Evolutionary conservation across 352 stramenopile genomes (phyloP).

Genomic region (Blastocystis sp.): DNA sequence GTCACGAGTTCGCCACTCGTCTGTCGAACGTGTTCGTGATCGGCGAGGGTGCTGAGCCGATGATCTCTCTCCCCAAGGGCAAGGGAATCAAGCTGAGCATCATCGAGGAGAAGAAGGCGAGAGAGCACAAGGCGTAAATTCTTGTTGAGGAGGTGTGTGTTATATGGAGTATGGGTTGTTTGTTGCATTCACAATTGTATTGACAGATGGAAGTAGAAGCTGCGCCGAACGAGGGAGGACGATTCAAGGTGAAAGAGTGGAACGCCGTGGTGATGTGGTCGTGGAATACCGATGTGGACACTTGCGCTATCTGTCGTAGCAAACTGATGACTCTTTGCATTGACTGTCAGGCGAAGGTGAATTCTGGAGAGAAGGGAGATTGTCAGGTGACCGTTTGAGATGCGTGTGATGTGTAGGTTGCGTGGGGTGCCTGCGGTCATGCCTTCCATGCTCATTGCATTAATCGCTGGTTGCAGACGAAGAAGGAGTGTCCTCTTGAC

Average conservation of each 20-base stretch:
- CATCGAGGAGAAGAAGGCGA: too few species aligned
- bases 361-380: slow-evolving; percentile 53
- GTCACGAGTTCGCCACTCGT: too few species aligned
- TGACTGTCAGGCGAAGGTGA: slow-evolving; percentile 51
- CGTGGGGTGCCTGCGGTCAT: slow-evolving; percentile 47
- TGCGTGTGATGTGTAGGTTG: slow-evolving; percentile 5
- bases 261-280: slow-evolving; percentile 54
- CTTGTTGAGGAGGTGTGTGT: too few species aligned
- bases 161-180: slow-evolving; percentile 23
- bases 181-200: slow-evolving; percentile 35
- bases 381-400: not conserved
- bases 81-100: too few species aligned
- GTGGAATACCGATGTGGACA: slow-evolving; percentile 53
- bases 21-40: too few species aligned
- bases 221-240: not conserved
- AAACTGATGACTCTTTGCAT: slow-evolving; percentile 57
- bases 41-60: too few species aligned
- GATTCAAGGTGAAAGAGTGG: slow-evolving; percentile 55
- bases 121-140: too few species aligned
- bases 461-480: slow-evolving; percentile 47
- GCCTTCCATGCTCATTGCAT: slow-evolving; percentile 55
- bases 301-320: slow-evolving; percentile 49
- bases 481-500: slow-evolving; percentile 54
- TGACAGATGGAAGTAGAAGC: slow-evolving; percentile 39
- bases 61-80: too few species aligned